Base-by-base conservation (phyloP, 2,329 filamentous ascomycete genomes). In the Aspergillus arachidicola region DNA sequence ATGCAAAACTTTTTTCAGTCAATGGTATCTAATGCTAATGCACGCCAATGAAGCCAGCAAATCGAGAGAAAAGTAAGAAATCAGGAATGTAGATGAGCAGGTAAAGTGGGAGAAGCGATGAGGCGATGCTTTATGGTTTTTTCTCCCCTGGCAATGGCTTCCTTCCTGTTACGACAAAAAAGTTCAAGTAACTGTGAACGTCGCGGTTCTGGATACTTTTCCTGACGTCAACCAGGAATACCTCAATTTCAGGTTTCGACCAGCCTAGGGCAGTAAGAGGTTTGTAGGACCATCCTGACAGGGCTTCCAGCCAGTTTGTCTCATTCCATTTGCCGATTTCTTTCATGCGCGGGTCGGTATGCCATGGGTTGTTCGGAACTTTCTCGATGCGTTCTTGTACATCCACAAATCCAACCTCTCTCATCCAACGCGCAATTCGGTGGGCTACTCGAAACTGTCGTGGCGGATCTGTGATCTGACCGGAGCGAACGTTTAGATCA, bases 361-460 rank as follows among this genome's bases (percentile, higher is more conserved):
- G 80, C 84, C 84, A 86, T 3, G 78, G 73, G 57, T 84, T 85
- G 34, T 82, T 76, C 0, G 84, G 83, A 7, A 88, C 78, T 72
- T 85, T 87, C 66, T 79, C 80, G 16, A 84, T 71, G 38, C 80
- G 78, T 66, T 86, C 82, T 54, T 84, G 77, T 12, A 89, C 81
- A 60, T 89, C 84, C 3, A 84, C 79, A 62, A 87, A 89, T 0
- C 87, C 87, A 1, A 84, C 82, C 32, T 84, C 81, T 70, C 81
- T 78, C 75, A 88, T 85, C 79, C 81, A 86, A 4, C 72, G 77
- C 63, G 85, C 84, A 38, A 87, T 71, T 50, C 83, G 80, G 46
- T 86, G 82, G 0, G 84, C 85, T 32, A 87, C 79, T 4, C 84
- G 79, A 61, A 85, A 78, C 64, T 86, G 78, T 60, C 81, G 74